These are phyloP conservation scores for Ophiostoma piceae DNA, from an alignment of 2,329 filamentous ascomycete species.

Conservation along the genomic window DNA sequence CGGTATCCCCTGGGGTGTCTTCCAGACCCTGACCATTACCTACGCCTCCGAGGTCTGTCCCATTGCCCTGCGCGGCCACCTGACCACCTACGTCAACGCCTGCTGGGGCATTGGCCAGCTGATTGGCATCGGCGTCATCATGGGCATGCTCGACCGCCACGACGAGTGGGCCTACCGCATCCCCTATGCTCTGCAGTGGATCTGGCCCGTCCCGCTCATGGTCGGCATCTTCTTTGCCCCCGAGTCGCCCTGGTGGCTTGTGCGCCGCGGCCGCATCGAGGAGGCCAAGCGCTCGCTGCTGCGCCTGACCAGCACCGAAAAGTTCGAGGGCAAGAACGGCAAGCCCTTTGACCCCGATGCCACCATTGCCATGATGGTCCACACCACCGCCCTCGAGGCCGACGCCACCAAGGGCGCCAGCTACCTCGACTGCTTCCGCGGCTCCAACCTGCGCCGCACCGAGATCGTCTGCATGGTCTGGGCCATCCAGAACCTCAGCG, in stretches of 20 bases:
- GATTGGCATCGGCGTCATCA: slow-evolving; percentile 68
- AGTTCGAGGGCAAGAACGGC: slow-evolving; percentile 43
- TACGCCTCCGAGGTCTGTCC: slow-evolving; percentile 71
- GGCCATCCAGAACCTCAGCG: slow-evolving; percentile 59
- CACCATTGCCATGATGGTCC: slow-evolving; percentile 86
- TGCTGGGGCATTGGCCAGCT: slow-evolving; percentile 74
- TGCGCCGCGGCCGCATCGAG: slow-evolving; percentile 57
- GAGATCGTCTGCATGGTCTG: slow-evolving; percentile 62
- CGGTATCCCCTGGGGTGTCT: slow-evolving; percentile 47
- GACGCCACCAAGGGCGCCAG: slow-evolving; percentile 62
- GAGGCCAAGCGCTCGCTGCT: slow-evolving; percentile 63
- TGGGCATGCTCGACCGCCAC: slow-evolving; percentile 57
- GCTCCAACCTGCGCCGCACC: slow-evolving; percentile 70
- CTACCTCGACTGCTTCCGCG: slow-evolving; percentile 80
- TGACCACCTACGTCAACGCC: slow-evolving; percentile 71
- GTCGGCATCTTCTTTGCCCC: slow-evolving; percentile 64
- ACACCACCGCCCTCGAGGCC: slow-evolving; percentile 76
- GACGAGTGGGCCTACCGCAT: slow-evolving; percentile 61
- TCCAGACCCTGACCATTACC: slow-evolving; percentile 46
- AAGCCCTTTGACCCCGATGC: slow-evolving; percentile 74
- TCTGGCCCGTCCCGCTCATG: slow-evolving; percentile 65
- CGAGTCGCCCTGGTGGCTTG: slow-evolving; percentile 71
- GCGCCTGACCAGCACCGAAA: slow-evolving; percentile 52
- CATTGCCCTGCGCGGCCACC: slow-evolving; percentile 63
- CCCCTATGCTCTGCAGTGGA: slow-evolving; percentile 68